Conservation (phyloP, 768 basidiomycete species). For the Tricholoma terreum region DNA sequence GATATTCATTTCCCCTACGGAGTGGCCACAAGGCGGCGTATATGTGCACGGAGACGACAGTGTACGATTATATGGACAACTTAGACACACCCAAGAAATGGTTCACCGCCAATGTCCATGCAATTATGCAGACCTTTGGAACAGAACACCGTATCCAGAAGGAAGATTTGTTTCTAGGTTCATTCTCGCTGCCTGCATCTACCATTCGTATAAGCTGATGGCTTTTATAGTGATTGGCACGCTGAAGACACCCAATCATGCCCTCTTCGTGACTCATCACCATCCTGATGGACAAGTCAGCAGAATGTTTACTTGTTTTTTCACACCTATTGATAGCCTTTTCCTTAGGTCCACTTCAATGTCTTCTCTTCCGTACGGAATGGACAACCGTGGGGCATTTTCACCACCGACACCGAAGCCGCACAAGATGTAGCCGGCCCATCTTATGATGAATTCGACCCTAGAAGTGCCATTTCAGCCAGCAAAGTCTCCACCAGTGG, state of each 20-base stretch:
- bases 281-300: conserved; percentile 58
- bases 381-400: conserved; percentile 73
- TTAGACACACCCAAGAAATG: conserved; percentile 65
- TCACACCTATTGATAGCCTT: neutral
- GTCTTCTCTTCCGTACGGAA: conserved; percentile 50
- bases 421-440: conserved; percentile 42
- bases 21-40: conserved; percentile 65
- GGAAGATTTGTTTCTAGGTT: conserved; percentile 59
- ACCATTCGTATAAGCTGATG: neutral
- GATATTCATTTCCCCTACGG: conserved; percentile 59
- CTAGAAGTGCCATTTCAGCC: conserved; percentile 36
- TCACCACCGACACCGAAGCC: conserved; percentile 54
- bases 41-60: conserved; percentile 65
- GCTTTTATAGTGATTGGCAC: conserved; percentile 57
- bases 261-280: conserved; percentile 69
- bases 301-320: conserved; percentile 4
- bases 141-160: conserved; percentile 44
- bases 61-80: conserved; percentile 64
- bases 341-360: conserved; percentile 60
- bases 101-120: conserved; percentile 68
- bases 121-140: conserved; percentile 57
- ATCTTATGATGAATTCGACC: conserved; percentile 40
- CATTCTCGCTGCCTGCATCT: neutral
- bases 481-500: conserved; percentile 52
- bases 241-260: conserved; percentile 68